Evolutionary conservation across 768 basidiomycete species (phyloP).

Genomic region (Suillus subaureus): DNA sequence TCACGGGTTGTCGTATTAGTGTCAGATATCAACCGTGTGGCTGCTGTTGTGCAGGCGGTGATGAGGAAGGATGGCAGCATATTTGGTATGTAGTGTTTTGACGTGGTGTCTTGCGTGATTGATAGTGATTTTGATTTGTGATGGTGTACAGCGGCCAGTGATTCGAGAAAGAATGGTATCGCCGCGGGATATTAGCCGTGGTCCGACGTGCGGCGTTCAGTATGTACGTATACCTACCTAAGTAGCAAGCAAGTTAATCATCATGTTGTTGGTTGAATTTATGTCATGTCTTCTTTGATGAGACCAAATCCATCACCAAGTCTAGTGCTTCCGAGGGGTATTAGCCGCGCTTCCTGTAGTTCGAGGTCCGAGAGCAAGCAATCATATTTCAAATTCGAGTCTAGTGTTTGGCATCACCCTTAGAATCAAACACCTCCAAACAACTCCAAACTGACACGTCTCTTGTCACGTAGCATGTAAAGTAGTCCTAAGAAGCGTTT

Average conservation of each 20-base stretch:
- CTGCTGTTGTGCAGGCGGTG: slow-evolving; percentile 77
- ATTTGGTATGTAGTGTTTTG: slow-evolving; percentile 52
- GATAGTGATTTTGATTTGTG: slow-evolving; percentile 6
- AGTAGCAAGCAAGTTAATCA: background rate
- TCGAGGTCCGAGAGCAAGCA: background rate
- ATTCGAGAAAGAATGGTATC: slow-evolving; percentile 91
- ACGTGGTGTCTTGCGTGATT: background rate
- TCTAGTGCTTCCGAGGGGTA: background rate
- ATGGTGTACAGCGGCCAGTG: slow-evolving; percentile 68
- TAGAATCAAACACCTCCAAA: slow-evolving; percentile 21
- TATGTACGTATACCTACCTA: background rate
- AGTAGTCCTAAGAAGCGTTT: background rate
- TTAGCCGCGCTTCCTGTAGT: background rate
- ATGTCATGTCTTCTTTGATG: background rate
- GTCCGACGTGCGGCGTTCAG: background rate
- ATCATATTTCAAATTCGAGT: background rate
- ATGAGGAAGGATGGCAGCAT: slow-evolving; percentile 51
- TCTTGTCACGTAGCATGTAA: background rate
- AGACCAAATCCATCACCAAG: background rate
- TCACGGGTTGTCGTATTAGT: slow-evolving; percentile 37
- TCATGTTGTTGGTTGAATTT: background rate
- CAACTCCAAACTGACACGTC: slow-evolving; percentile 13
- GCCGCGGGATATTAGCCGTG: slow-evolving; percentile 74
- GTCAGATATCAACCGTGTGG: slow-evolving; percentile 67
- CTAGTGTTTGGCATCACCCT: slow-evolving; percentile 20